Evolutionary conservation across 495 filamentous ascomycete species (phyloP), one percentile per base, ranked within the genome.

Genomic region (Lepidopterella palustris): DNA sequence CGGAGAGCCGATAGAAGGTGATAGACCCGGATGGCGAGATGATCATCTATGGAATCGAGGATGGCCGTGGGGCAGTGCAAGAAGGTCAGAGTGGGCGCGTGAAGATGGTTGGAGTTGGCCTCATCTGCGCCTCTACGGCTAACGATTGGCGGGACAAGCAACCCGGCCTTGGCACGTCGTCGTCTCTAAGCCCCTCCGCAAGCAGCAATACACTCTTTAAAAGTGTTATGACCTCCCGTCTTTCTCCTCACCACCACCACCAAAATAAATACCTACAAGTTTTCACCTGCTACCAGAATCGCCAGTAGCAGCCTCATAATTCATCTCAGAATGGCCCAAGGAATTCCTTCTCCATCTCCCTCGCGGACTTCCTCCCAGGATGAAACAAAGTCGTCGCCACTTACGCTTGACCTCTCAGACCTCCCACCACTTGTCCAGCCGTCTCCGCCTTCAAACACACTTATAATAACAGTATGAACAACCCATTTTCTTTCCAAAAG

Each of bases 361-460:
- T 67, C 64, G 48, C 64, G 64, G 55, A 39, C 60, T 51, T 67
- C 64, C 32, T 67, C 64, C n/a, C 20, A 60, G n/a, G 47, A 50
- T 50, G 24, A 40, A 32, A 50, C 31, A 27, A 73, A 69, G 52
- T 78, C n/a, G n/a, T n/a, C 82, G 40, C 78, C 79, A n/a, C 81
- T 93, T 54, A 86, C 84, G 4, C 79, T 98, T 57, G 92, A 97
- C 71, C 79, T 98, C 31, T 85, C 85, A 60, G 85, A 79, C 69
- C 70, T 97, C 20, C 92, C 92, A 31, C 80, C 89, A 2, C 79
- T 96, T 25, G 75, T 77, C n/a, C 81, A 85, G 67, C 92, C 93
- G 5, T 82, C 88, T 2, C 84, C 87, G 23, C 90, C 92, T 31
- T 87, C 89, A 59, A 98, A 98, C 76, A 97, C 91, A 0, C 88